A percentile compares a stretch with the other conserved stretches of the same genome.
These are phyloP conservation scores for Euphorbia celastroides DNA, from an alignment of 441 rosid species.

Conservation along the genomic window DNA sequence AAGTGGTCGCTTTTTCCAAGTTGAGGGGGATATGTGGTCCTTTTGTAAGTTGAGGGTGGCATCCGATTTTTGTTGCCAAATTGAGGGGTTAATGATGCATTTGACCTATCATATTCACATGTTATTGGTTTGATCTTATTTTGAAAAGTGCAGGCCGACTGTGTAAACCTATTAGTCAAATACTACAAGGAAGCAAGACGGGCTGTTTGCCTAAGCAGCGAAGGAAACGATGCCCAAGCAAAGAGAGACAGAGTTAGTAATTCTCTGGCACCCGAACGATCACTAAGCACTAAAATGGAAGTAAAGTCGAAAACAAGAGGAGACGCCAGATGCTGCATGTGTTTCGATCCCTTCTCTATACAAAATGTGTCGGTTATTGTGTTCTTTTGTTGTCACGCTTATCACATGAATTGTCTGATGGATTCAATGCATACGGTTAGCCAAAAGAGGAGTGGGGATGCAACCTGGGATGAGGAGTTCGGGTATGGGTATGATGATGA, in stretches of 20 bases:
- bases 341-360: conserved; percentile 86
- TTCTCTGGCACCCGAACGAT: conserved; percentile 42
- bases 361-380: conserved; percentile 66
- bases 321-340: conserved; percentile 88
- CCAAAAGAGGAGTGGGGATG: conserved; percentile 31
- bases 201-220: conserved; percentile 61
- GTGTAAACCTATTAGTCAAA: conserved; percentile 82
- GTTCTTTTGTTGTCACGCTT: conserved; percentile 95
- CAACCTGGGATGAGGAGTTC: conserved; percentile 26
- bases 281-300: conserved; percentile 42
- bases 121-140: too few relatives aligned
- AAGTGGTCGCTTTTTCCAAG: too few relatives aligned
- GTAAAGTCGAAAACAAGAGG: conserved; percentile 89
- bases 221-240: conserved; percentile 54
- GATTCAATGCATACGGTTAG: conserved; percentile 63
- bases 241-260: conserved; percentile 44
- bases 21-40: too few relatives aligned
- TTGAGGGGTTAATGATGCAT: too few relatives aligned
- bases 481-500: conserved; percentile 44
- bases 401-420: conserved; percentile 76
- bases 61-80: too few relatives aligned
- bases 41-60: too few relatives aligned
- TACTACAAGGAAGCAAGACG: conserved; percentile 86
- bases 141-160: conserved; percentile 61
- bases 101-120: conserved; percentile 5